Evolutionary conservation across 1,139 yeast species (phyloP), one percentile per base, ranked within the genome.

Genomic region (Yamadazyma dushanensis): DNA sequence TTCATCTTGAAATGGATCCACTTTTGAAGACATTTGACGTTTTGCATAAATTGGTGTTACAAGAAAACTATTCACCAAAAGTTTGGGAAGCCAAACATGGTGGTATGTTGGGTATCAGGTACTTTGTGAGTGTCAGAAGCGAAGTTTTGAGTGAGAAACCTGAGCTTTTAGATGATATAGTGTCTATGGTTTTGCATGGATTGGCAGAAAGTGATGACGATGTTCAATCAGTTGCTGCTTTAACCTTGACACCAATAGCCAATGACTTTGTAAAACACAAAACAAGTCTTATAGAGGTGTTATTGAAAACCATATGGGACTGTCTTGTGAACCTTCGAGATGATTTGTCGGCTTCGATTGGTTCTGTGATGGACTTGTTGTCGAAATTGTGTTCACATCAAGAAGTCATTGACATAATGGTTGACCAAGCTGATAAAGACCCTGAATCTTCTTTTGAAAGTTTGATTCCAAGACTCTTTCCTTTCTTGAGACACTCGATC

Each of bases 31-130:
- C 89, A 0, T 92, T 90, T 55, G 54, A 67, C 16, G 80, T 83
- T 21, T 70, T 94, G 38, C 76, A 80, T 40, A 73, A 76, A 34
- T 67, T 94, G 39, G 88, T 89, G 1, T 60, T 85, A 37, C 98
- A 94, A 58, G 78, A 82, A 33, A 61, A 56, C 15, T 54, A 49
- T 16, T 36, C 43, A 14, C 57, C 60, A 19, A 50, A 58, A 16
- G 75, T 84, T 37, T 94, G 98, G 98, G 97, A 94, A 57, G 97
- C 97, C 1, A 87, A 94, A 41, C 98, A 94, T 66, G 98, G 98
- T 45, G 99, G 98, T 32, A 82, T 94, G 83, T 73, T 94, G 17
- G 98, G 98, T 0, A 70, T 94, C 37, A 70, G 96, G 40, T 94
- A 94, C 60, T 82, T 92, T 50, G 98, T 90, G 4, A 84, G 96